phyloP scores from a whole-genome alignment of 1,284 basidiomycete species.

The Trametes pubescens region DNA sequence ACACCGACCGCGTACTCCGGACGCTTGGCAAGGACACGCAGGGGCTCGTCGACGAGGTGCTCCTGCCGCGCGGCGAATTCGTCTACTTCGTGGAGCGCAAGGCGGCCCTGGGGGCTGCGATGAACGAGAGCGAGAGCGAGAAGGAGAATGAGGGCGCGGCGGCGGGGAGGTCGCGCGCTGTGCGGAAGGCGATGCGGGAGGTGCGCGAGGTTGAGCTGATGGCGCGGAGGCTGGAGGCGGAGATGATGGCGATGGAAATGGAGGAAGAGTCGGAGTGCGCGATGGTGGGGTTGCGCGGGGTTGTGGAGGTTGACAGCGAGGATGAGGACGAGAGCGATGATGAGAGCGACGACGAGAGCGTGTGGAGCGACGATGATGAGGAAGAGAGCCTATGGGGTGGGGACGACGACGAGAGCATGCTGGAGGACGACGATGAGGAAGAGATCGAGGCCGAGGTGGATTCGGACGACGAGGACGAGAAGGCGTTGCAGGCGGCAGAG shows the following conservation, averaged over 20 bases:
- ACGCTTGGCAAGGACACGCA: constrained; percentile 19
- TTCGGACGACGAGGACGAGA: not conserved
- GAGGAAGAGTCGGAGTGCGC: not conserved
- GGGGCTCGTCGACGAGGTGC: constrained; percentile 20
- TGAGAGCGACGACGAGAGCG: not conserved
- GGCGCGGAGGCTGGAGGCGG: constrained; percentile 15
- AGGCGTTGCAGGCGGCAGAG: not conserved
- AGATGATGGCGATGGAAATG: not conserved
- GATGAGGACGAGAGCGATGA: not conserved
- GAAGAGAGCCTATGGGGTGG: not conserved
- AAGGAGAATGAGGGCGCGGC: constrained; percentile 13
- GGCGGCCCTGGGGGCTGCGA: not conserved
- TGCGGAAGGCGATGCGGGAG: constrained; percentile 17
- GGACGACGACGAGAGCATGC: not conserved
- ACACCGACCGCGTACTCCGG: not conserved
- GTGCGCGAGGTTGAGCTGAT: constrained; percentile 18
- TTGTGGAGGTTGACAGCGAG: not conserved
- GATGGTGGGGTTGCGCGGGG: not conserved
- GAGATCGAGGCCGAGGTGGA: not conserved
- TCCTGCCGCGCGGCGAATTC: constrained; percentile 12
- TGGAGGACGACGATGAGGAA: not conserved
- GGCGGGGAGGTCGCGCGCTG: not conserved
- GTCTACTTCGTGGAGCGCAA: constrained; percentile 19
- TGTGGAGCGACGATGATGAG: not conserved
- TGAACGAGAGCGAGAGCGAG: not conserved